These are phyloP conservation scores for Sporothrix globosa DNA, from an alignment of 2,329 filamentous ascomycete genomes.

Conservation along the genomic window DNA sequence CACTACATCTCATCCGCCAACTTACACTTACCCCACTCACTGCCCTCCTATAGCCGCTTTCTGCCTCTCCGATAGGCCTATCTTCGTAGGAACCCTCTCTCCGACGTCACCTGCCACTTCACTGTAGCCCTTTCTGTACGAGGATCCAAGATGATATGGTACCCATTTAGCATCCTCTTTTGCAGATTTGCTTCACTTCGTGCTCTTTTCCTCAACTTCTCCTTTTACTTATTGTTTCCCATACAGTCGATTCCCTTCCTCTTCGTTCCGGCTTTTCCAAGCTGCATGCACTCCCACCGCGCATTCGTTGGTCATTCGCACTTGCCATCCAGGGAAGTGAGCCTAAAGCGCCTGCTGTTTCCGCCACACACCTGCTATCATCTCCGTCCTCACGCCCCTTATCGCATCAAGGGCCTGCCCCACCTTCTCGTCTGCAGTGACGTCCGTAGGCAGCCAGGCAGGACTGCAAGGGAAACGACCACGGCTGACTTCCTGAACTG, in stretches of 20 bases:
- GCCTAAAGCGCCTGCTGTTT: conserved; percentile 19
- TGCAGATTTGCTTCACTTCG: neutral
- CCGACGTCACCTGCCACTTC: conserved; percentile 34
- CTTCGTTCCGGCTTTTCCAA: neutral
- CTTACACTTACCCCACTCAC: conserved; percentile 27
- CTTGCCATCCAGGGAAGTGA: neutral
- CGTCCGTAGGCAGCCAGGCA: conserved; percentile 24
- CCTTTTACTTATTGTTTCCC: neutral
- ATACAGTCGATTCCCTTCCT: neutral
- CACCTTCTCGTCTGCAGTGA: conserved; percentile 24
- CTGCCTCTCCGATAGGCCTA: conserved; percentile 32
- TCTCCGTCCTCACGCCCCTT: conserved; percentile 14
- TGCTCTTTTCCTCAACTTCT: neutral
- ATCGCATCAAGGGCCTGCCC: conserved; percentile 27
- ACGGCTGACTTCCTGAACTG: conserved; percentile 6
- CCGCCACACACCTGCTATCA: conserved; percentile 7
- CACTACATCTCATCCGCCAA: conserved; percentile 13
- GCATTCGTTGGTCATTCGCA: neutral
- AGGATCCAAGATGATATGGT: conserved; percentile 21
- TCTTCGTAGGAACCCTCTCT: conserved; percentile 21
- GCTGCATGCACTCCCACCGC: neutral
- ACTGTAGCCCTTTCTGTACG: conserved; percentile 20
- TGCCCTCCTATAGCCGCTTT: conserved; percentile 23
- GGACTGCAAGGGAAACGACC: conserved; percentile 8
- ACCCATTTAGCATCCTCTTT: conserved; percentile 15